Percentiles rank a stretch among this genome's conserved stretches.
These are phyloP conservation scores for Arabidopsis lyrata DNA, from an alignment of 441 rosid species.

Conservation along the genomic window DNA sequence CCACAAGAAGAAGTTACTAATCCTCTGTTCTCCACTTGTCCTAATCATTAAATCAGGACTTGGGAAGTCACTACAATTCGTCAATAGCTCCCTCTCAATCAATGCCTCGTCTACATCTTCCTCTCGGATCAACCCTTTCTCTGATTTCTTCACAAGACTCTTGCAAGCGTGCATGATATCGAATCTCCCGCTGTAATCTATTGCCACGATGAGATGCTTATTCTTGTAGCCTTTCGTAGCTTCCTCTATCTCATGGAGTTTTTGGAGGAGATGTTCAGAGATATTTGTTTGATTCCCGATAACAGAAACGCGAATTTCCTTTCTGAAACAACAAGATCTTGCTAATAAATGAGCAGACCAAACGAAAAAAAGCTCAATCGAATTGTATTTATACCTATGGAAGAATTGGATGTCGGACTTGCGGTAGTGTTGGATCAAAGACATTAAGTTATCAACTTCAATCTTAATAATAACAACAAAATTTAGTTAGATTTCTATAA, in stretches of 20 bases:
- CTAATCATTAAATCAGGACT: slow-evolving; percentile 55
- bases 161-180: slow-evolving; percentile 47
- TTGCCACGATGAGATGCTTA: slow-evolving; percentile 34
- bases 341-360: not conserved
- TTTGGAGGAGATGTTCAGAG: not conserved
- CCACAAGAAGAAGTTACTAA: slow-evolving; percentile 61
- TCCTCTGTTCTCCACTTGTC: slow-evolving; percentile 54
- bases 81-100: slow-evolving; percentile 35
- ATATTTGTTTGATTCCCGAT: slow-evolving; percentile 25
- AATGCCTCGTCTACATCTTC: slow-evolving; percentile 33
- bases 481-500: not conserved
- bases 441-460: slow-evolving; percentile 47
- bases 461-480: not conserved
- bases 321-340: slow-evolving; percentile 15
- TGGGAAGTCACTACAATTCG: slow-evolving; percentile 36
- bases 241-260: slow-evolving; percentile 28
- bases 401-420: slow-evolving; percentile 24
- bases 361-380: not conserved
- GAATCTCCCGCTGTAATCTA: slow-evolving; percentile 46
- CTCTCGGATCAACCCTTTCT: slow-evolving; percentile 24
- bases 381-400: slow-evolving; percentile 15
- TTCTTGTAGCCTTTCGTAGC: slow-evolving; percentile 31
- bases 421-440: slow-evolving; percentile 44
- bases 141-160: slow-evolving; percentile 34
- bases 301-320: slow-evolving; percentile 8